Evolutionary conservation across 2,329 filamentous ascomycete genomes (phyloP).

Genomic region (Pseudogymnoascus sp.): DNA sequence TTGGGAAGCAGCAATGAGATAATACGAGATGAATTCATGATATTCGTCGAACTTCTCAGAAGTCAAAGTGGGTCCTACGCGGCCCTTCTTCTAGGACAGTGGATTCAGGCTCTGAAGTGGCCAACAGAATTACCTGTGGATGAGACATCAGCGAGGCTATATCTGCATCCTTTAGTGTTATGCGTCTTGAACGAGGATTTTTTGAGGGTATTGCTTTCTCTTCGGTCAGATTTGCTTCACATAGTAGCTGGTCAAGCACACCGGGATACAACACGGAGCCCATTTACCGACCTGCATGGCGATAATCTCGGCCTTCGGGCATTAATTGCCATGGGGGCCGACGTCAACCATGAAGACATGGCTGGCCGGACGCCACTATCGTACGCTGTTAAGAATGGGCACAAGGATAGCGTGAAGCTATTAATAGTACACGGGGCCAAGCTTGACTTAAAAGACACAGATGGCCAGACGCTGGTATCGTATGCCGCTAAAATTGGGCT

Average conservation of each 20-base stretch:
- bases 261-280: neutral
- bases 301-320: neutral
- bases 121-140: neutral
- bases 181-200: neutral
- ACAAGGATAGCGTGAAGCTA: neutral
- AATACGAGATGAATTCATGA: neutral
- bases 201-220: neutral
- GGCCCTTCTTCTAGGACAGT: neutral
- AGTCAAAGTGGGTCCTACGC: neutral
- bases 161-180: neutral
- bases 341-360: neutral
- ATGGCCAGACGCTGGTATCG: neutral
- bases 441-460: neutral
- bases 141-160: neutral
- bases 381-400: neutral
- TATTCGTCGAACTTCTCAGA: neutral
- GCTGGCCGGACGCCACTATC: constrained; percentile 8
- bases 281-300: too few species aligned
- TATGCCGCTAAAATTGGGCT: neutral
- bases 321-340: neutral
- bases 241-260: neutral
- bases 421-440: constrained; percentile 11
- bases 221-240: neutral
- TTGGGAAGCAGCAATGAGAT: neutral
- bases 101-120: neutral